Evolutionary conservation across 257 asterid species (phyloP).

Genomic region (Primulina tabacum): DNA sequence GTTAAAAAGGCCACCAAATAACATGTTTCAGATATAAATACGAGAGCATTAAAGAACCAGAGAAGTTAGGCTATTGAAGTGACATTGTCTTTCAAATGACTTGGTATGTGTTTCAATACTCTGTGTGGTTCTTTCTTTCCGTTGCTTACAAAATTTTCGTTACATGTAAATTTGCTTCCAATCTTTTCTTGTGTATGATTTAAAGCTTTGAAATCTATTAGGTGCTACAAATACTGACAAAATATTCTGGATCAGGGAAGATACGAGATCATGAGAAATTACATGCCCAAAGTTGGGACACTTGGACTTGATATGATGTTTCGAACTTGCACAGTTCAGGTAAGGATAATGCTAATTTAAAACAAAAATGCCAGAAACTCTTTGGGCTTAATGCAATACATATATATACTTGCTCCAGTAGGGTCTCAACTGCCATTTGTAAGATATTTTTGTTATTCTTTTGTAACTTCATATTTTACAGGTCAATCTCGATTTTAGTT

Average conservation of each 20-base stretch:
- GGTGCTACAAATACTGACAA: constrained; percentile 37
- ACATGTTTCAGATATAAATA: background rate
- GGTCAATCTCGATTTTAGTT: constrained; percentile 93
- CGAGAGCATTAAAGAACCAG: background rate
- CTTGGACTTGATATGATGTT: constrained; percentile 98
- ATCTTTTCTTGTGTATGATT: background rate
- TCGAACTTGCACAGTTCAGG: constrained; percentile 97
- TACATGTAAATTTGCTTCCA: background rate
- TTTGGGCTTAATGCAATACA: background rate
- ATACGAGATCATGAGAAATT: constrained; percentile 80
- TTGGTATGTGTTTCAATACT: background rate
- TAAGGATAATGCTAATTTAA: background rate
- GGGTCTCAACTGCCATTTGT: constrained; percentile 15
- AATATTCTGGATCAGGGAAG: constrained; percentile 69
- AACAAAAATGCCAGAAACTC: background rate
- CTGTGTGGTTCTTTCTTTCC: background rate
- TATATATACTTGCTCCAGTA: background rate
- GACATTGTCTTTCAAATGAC: background rate
- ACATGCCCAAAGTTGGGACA: constrained; percentile 98
- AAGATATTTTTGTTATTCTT: constrained; percentile 5
- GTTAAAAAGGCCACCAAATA: background rate
- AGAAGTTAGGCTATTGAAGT: background rate
- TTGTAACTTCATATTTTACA: constrained; percentile 35
- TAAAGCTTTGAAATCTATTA: constrained; percentile 16
- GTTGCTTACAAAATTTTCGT: background rate